A percentile compares a stretch with the other conserved stretches of the same genome.
phyloP scores from a whole-genome alignment of 768 basidiomycete species.

The Leccinum incarnatum region DNA sequence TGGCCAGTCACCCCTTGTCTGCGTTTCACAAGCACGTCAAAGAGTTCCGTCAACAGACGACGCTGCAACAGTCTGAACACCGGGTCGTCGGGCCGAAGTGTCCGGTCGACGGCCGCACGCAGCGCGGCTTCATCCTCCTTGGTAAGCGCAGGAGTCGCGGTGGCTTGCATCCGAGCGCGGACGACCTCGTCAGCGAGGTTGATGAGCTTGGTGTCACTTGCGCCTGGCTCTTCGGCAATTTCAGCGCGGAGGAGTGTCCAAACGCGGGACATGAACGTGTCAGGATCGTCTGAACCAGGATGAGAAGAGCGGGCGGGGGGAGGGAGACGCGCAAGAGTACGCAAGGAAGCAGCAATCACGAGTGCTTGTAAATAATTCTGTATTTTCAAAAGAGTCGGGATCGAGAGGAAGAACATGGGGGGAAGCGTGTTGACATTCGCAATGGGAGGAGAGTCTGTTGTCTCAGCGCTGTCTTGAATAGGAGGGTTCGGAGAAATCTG shows the following conservation, averaged over 20 bases:
- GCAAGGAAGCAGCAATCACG: conserved; percentile 59
- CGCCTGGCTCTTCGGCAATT: conserved; percentile 38
- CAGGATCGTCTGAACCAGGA: conserved; percentile 8
- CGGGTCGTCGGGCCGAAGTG: conserved; percentile 58
- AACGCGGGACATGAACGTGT: conserved; percentile 54
- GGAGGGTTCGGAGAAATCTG: conserved; percentile 6
- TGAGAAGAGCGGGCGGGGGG: conserved; percentile 6
- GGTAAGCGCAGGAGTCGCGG: conserved; percentile 14
- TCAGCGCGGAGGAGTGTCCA: conserved; percentile 65
- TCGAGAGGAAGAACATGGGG: conserved; percentile 61
- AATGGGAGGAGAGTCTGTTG: background rate
- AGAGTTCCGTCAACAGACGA: conserved; percentile 48
- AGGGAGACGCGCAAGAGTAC: conserved; percentile 50
- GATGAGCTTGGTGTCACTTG: conserved; percentile 50
- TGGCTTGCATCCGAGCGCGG: conserved; percentile 41
- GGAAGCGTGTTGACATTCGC: conserved; percentile 48
- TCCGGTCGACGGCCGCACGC: conserved; percentile 61
- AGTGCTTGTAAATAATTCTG: conserved; percentile 75
- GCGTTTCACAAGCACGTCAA: conserved; percentile 25
- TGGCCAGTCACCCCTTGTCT: conserved; percentile 8
- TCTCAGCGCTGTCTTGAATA: background rate
- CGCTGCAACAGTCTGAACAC: conserved; percentile 63
- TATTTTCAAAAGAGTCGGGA: conserved; percentile 50
- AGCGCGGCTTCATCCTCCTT: conserved; percentile 49
- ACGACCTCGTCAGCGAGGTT: conserved; percentile 76